Base-by-base conservation (phyloP, 2,329 filamentous ascomycete genomes). In the Fusarium nodosum region DNA sequence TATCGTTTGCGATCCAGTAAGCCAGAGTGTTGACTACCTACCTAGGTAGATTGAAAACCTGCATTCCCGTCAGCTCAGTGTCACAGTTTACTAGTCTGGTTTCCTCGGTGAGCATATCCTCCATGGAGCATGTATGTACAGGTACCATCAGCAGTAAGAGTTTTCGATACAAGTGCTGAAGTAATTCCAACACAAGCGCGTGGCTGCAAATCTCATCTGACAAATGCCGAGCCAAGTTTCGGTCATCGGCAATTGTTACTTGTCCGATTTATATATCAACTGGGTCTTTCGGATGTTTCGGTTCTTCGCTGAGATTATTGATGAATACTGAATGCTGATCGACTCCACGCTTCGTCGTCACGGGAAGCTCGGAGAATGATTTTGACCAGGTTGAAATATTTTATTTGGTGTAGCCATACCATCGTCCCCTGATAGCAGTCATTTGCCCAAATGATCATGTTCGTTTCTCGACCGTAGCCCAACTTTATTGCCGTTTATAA, bases 181-280 rank as follows among this genome's bases (percentile, higher is more conserved):
- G 36, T 52, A 52, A 41, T 52, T 39, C 24, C 24, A 52, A 52
- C 16, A 51, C 56, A 69, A 69, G 56, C 66, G 62, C 61, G 66
- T 61, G 66, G 52, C 56, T 67, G 56, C 28, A 53, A 36, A 51
- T 65, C 41, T 52, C 28, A 36, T 34, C 53, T 62, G 39, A 55
- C 53, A 62, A 70, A 61, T 69, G 50, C 63, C 67, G 39, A 16
- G 26, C 51, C 39, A 46, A 28, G 24, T 64, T 59, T 71, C 42
- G 48, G 38, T 24, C 36, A 31, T 55, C 47, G 67, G 67, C 38
- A 64, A 52, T 52, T 42, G 9, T 36, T n/a, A 30, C 47, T 60
- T 55, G 61, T 55, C 47, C 61, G 61, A 34, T 53, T 39, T 36
- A n/a, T 38, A 26, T 26, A 38, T 34, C 26, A 48, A 28, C 22